Evolutionary conservation across 345 rosid species (phyloP), one percentile per base, ranked within the genome.

Genomic region (Crucihimalaya himalaica): DNA sequence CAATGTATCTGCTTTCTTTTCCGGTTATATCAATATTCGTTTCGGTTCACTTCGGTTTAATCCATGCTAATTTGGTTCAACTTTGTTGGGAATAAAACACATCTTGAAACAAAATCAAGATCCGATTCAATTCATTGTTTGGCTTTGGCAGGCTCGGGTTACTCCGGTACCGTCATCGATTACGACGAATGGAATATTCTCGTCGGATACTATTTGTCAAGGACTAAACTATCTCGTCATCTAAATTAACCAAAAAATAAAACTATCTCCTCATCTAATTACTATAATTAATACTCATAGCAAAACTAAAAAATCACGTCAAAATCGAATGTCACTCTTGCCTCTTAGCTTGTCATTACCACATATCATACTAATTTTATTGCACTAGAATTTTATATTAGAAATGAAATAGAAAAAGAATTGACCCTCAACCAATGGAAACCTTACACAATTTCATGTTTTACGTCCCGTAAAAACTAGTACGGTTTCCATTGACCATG

Each of bases 1-100:
- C 78, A 74, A 74, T 66, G 61, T 58, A 66, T 58, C 67, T 46
- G 4, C 8, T 46, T 46, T 55, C 47, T 23, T 46, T 7, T 40
- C 70, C 52, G 32, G 45, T 52, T 63, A 14, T 28, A 8, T 46
- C 20, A 37, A 3, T 34, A 34, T 34, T 8, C 11, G 12, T 35
- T 35, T 35, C 39, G 37, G 37, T 34, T 34, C 37, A 48, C 19
- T 45, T 70, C 57, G 37, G 59, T 23, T 42, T 5, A 42, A 8
- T 3, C 28, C 9, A 60, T 37, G 28, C 45, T 19, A 58, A 16
- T 18, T 11, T 58, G 16, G 45, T 58, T 12, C 13, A 31, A 9
- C 40, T 29, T 56, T 55, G 37, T 31, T 57, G 15, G 6, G 27
- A 34, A 16, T 28, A 27, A 15, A n/a, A 28, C 8, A 15, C 48